phyloP scores from a whole-genome alignment of 2,329 filamentous ascomycete species.

The Aspergillus luchuensis region DNA sequence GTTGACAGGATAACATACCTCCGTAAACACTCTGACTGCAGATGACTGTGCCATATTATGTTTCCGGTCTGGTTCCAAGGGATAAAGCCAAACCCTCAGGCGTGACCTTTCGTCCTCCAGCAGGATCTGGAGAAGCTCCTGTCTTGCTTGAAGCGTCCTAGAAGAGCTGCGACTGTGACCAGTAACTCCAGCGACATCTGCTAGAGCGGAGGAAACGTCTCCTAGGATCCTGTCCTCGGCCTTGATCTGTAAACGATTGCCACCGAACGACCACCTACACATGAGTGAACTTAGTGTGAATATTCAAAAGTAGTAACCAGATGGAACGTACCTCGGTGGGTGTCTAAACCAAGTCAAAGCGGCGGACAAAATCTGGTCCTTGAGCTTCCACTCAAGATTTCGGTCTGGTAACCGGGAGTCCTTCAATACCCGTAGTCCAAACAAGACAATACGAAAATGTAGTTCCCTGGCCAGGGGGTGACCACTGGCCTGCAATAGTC shows the following conservation, averaged over 20 bases:
- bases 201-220: constrained; percentile 71
- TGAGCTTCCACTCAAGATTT: constrained; percentile 75
- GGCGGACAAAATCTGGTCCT: constrained; percentile 84
- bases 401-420: constrained; percentile 67
- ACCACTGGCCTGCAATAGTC: constrained; percentile 67
- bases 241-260: constrained; percentile 89
- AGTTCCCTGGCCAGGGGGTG: constrained; percentile 90
- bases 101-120: constrained; percentile 82
- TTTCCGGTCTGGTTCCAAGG: constrained; percentile 67
- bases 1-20: constrained; percentile 31
- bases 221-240: constrained; percentile 81
- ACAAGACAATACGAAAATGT: constrained; percentile 84
- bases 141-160: constrained; percentile 73
- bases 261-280: constrained; percentile 86
- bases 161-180: constrained; percentile 52
- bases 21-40: constrained; percentile 43
- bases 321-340: constrained; percentile 60
- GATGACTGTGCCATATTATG: constrained; percentile 51
- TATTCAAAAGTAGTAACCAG: not conserved
- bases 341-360: constrained; percentile 86
- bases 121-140: constrained; percentile 77
- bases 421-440: constrained; percentile 76
- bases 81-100: constrained; percentile 86
- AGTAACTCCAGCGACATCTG: constrained; percentile 64
- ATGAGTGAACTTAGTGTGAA: constrained; percentile 20